Evolutionary conservation across 805 yeast genomes (phyloP).

Genomic region (Metschnikowia gelsemii): DNA sequence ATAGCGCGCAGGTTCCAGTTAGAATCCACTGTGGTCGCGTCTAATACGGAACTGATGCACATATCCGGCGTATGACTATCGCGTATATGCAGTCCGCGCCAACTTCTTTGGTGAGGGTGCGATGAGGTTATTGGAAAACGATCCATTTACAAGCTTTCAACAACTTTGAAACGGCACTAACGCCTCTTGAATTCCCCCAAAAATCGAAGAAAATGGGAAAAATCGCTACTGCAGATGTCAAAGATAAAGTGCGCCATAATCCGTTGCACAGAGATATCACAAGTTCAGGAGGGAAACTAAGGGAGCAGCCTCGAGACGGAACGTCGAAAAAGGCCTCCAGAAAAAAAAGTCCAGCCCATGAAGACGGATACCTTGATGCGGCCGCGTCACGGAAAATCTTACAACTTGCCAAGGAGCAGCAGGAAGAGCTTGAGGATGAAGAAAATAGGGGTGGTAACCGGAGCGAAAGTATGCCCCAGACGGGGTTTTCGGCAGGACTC

Average conservation of each 20-base stretch:
- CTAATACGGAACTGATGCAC: no score
- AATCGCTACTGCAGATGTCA: conserved; percentile 49
- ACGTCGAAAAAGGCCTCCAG: conserved; percentile 35
- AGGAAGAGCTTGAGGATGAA: conserved; percentile 72
- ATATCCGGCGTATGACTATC: no score
- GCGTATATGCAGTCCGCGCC: no score
- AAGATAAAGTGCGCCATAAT: conserved; percentile 67
- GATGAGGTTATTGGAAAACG: background rate
- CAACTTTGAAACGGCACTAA: no score
- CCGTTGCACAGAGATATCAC: conserved; percentile 79
- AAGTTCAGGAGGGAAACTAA: conserved; percentile 70
- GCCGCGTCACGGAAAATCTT: conserved; percentile 79
- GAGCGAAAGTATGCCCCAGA: background rate
- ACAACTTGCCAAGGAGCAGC: conserved; percentile 89
- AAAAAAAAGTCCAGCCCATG: conserved; percentile 46
- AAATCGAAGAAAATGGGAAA: conserved; percentile 57
- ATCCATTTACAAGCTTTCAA: no score
- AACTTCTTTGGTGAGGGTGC: no score
- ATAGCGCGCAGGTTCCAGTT: no score
- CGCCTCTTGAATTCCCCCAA: conserved; percentile 3
- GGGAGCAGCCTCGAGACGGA: conserved; percentile 37
- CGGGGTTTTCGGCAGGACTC: conserved; percentile 13
- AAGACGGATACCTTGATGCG: conserved; percentile 74
- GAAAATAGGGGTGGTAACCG: conserved; percentile 49
- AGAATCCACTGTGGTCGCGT: no score